phyloP scores from a whole-genome alignment of 352 stramenopile species.

The Thalassiosira hispida region DNA sequence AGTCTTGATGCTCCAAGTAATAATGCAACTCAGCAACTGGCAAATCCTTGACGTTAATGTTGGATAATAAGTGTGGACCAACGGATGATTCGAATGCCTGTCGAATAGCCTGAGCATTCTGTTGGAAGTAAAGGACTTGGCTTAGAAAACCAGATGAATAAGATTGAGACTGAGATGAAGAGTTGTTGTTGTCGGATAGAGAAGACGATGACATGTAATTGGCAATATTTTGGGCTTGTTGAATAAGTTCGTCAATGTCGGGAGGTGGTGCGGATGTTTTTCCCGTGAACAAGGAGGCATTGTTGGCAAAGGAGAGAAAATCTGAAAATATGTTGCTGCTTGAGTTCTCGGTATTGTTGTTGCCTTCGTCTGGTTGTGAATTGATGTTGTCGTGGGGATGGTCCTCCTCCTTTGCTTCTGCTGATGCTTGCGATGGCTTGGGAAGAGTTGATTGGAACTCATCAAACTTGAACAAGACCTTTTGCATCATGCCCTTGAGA shows the following conservation, averaged over 20 bases:
- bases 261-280: constrained; percentile 22
- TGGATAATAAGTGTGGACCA: constrained; percentile 8
- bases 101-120: constrained; percentile 38
- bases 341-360: background rate
- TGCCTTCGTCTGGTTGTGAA: constrained; percentile 1
- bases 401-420: too few species aligned
- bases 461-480: constrained; percentile 5
- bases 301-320: constrained; percentile 41
- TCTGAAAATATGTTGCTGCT: constrained; percentile 17
- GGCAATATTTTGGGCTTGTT: constrained; percentile 42
- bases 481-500: background rate
- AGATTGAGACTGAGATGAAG: background rate
- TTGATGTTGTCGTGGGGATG: background rate
- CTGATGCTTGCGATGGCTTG: background rate
- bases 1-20: constrained; percentile 79
- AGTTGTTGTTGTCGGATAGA: background rate
- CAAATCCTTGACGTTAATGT: constrained; percentile 21
- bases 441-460: constrained; percentile 24
- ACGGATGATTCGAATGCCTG: constrained; percentile 40
- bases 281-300: constrained; percentile 23
- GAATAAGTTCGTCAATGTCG: constrained; percentile 43
- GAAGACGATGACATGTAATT: constrained; percentile 9
- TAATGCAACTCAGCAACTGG: constrained; percentile 49
- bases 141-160: constrained; percentile 26
- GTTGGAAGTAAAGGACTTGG: constrained; percentile 48